Evolutionary conservation across 257 asterid species (phyloP).

Genomic region (Gynochthodes officinalis): DNA sequence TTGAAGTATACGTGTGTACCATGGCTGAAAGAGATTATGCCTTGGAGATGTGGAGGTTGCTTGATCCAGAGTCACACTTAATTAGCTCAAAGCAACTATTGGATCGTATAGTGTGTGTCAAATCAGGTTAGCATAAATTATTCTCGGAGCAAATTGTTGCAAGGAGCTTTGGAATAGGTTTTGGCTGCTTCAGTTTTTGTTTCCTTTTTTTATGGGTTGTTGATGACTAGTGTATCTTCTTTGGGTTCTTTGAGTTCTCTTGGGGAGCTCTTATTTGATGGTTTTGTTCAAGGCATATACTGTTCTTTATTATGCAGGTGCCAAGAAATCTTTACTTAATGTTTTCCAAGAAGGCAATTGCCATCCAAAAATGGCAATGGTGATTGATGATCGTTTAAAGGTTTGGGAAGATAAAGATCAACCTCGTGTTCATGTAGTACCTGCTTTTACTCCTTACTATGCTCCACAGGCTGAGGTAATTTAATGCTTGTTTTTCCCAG

Average conservation of each 20-base stretch:
- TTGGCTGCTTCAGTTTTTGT: not conserved
- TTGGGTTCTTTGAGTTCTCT: not conserved
- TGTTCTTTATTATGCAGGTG: slow-evolving; percentile 42
- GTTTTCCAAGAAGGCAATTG: slow-evolving; percentile 89
- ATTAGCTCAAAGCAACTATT: slow-evolving; percentile 61
- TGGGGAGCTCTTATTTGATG: not conserved
- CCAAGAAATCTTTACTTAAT: slow-evolving; percentile 80
- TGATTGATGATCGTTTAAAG: slow-evolving; percentile 89
- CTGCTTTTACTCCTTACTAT: slow-evolving; percentile 94
- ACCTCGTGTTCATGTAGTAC: slow-evolving; percentile 96
- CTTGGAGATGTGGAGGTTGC: slow-evolving; percentile 98
- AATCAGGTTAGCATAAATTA: slow-evolving; percentile 55
- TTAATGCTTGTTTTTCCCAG: slow-evolving; percentile 4
- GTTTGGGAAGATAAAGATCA: slow-evolving; percentile 99
- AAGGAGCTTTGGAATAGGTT: not conserved
- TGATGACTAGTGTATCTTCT: not conserved
- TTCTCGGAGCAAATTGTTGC: not conserved
- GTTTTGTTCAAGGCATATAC: not conserved
- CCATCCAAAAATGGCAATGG: slow-evolving; percentile 99
- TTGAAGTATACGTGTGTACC: slow-evolving; percentile 96
- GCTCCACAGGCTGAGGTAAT: slow-evolving; percentile 99
- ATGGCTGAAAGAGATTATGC: slow-evolving; percentile 99
- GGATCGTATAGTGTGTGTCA: slow-evolving; percentile 91
- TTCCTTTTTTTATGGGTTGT: not conserved
- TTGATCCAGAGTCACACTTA: slow-evolving; percentile 82